Base-by-base conservation (phyloP, 2,329 filamentous ascomycete species). In the Colletotrichum filicis region DNA sequence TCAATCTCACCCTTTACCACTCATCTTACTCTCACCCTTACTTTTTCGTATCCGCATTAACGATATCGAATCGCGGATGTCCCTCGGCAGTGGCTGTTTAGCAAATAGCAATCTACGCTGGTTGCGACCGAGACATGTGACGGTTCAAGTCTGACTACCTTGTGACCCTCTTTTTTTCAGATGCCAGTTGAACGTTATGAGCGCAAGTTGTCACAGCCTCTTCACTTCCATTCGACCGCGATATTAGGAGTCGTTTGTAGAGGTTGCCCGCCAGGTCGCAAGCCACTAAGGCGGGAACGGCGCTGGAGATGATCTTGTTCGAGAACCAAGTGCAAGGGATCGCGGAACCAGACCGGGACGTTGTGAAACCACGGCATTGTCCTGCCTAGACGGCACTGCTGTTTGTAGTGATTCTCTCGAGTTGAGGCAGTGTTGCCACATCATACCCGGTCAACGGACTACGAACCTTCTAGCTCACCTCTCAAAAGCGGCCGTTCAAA, bases 401-500 rank as follows among this genome's bases (percentile, higher is more conserved):
- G 42, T 49, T 4, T 49, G 8, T 49, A 4, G 42, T 22, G 19
- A 49, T 49, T 7, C n/a, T 4, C 16, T 58, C 26, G 52, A 57
- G 2, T n/a, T 7, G 26, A 56, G 66, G 49, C 28, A 11, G 16
- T 24, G 60, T 12, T n/a, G 24, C 61, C 28, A 30, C 9, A 42
- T 22, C 35, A 22, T 19, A 22, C 42, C 42, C 42, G 42, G 42
- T 4, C 16, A 9, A 22, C 42, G 8, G 42, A n/a, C 19, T 5
- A n/a, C 3, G 19, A 49, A 11, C 8, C 19, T 49, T 49, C 19
- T 22, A 8, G 35, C 30, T 24, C 19, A n/a, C 14, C 12, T 12
- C 42, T 1, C 42, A 35, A 7, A 24, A 16, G 49, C 7, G 32
- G 55, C 55, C 53, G 55, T 73, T 60, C 42, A 69, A 73, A 56